A percentile compares a stretch with the other conserved stretches of the same genome.
phyloP scores from a whole-genome alignment of 1,139 yeast genomes.

The Hansenula sp. region DNA sequence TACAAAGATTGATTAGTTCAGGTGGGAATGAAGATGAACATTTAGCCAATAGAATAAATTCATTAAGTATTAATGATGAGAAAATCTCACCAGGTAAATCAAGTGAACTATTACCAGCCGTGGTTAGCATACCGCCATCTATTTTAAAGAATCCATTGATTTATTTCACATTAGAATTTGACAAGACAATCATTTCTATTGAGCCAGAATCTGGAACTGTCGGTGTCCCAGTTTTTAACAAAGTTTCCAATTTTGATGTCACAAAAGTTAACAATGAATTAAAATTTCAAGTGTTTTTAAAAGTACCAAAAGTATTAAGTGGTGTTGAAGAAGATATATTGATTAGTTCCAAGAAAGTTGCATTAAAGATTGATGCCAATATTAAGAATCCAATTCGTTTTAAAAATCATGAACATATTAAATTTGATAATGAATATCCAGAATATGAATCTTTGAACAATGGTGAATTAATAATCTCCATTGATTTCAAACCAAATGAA shows the following conservation, averaged over 20 bases:
- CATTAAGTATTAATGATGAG: constrained; percentile 12
- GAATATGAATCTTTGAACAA: constrained; percentile 8
- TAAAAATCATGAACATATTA: constrained; percentile 43
- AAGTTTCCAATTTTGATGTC: constrained; percentile 88
- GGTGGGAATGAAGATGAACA: constrained; percentile 10
- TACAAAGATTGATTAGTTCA: constrained; percentile 16
- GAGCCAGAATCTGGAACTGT: constrained; percentile 76
- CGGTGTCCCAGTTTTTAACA: constrained; percentile 69
- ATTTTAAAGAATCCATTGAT: constrained; percentile 47
- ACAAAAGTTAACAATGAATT: constrained; percentile 54
- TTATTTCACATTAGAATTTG: constrained; percentile 72
- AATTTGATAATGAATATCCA: constrained; percentile 27
- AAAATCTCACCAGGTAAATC: constrained; percentile 25
- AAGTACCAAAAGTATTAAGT: constrained; percentile 66
- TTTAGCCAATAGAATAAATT: constrained; percentile 15
- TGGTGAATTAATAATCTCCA: constrained; percentile 52
- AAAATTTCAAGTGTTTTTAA: constrained; percentile 68
- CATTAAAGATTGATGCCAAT: constrained; percentile 29
- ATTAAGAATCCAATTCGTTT: constrained; percentile 35
- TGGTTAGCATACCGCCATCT: constrained; percentile 50
- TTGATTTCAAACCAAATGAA: constrained; percentile 74
- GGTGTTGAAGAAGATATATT: constrained; percentile 31
- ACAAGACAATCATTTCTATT: constrained; percentile 76
- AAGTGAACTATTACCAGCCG: constrained; percentile 53
- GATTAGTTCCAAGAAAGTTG: constrained; percentile 30